phyloP scores from a whole-genome alignment of 768 basidiomycete species.

The Cyclocybe aegerita region DNA sequence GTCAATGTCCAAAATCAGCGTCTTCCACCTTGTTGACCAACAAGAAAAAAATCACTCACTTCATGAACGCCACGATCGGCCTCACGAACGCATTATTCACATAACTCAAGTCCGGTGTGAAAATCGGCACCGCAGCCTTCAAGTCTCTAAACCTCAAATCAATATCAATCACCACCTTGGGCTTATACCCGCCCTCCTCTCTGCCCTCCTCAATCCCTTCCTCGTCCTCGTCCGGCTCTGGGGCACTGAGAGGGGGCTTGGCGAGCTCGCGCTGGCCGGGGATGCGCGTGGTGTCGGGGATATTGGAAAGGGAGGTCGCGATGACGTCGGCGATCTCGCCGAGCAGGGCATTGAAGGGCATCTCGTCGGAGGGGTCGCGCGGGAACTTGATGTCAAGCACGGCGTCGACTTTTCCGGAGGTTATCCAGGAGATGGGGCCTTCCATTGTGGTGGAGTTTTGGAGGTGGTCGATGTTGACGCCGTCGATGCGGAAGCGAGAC shows the following conservation, averaged over 20 bases:
- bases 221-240: conserved; percentile 42
- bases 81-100: conserved; percentile 90
- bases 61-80: conserved; percentile 98
- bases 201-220: conserved; percentile 26
- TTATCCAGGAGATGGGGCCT: conserved; percentile 97
- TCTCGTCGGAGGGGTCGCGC: conserved; percentile 65
- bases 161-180: conserved; percentile 79
- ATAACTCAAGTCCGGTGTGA: conserved; percentile 84
- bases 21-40: neutral
- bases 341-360: conserved; percentile 76
- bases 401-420: conserved; percentile 93
- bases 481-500: conserved; percentile 96
- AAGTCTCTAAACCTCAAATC: conserved; percentile 93
- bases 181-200: conserved; percentile 34
- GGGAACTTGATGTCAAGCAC: conserved; percentile 99
- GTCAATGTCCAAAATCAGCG: conserved; percentile 10
- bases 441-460: conserved; percentile 79
- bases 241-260: conserved; percentile 81
- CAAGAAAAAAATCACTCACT: conserved; percentile 50
- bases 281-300: conserved; percentile 50
- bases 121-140: conserved; percentile 93
- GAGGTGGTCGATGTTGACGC: conserved; percentile 93
- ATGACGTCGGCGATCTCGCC: conserved; percentile 92
- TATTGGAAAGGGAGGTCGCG: conserved; percentile 54
- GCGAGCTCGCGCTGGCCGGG: conserved; percentile 87